These are phyloP conservation scores for Teratosphaeria zuluensis DNA, from an alignment of 2,329 filamentous ascomycete genomes.

Conservation along the genomic window DNA sequence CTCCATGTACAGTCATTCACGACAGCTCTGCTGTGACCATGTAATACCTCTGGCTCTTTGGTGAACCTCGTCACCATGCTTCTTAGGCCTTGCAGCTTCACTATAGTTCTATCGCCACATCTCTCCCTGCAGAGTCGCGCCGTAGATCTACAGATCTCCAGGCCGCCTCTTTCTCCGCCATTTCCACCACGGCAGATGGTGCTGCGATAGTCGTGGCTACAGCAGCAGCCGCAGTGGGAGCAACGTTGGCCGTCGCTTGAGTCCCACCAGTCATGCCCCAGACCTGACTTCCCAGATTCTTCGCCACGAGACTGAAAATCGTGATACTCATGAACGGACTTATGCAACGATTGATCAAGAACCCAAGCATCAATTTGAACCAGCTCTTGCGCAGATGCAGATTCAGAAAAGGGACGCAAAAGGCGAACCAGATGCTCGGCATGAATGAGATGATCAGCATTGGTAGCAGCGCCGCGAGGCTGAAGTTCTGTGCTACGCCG, in stretches of 20 bases:
- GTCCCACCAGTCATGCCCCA: background rate
- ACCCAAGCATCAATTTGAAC: background rate
- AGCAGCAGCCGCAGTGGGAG: background rate
- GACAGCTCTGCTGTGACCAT: no score
- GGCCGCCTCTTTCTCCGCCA: no score
- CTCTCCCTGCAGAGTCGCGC: no score
- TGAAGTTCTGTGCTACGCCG: background rate
- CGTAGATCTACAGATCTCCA: no score
- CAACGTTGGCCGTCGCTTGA: background rate
- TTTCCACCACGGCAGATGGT: no score
- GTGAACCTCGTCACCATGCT: no score
- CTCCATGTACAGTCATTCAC: no score
- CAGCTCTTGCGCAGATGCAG: background rate
- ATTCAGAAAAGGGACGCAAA: background rate
- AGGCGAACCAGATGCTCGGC: background rate
- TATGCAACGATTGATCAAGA: background rate
- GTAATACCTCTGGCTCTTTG: no score
- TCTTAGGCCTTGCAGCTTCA: no score
- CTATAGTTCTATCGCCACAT: no score
- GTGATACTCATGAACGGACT: background rate
- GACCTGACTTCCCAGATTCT: background rate
- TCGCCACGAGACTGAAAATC: background rate
- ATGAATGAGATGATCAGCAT: background rate
- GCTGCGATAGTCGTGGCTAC: no score
- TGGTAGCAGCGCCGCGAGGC: background rate